Evolutionary conservation across 306 rosid genomes (phyloP).

Genomic region (Corylus avellana): DNA sequence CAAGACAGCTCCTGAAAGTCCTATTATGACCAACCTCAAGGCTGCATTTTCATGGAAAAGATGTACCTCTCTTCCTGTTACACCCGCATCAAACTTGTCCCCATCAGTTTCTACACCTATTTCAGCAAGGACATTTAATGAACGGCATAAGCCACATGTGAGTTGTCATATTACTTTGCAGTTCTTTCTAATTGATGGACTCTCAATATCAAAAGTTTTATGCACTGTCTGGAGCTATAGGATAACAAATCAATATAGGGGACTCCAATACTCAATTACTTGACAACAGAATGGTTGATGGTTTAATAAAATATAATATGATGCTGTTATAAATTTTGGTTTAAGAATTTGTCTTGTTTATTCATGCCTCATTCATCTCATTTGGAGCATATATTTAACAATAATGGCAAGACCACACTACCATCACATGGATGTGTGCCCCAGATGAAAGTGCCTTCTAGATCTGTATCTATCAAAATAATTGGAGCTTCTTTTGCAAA

Average conservation of each 20-base stretch:
- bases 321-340: not conserved
- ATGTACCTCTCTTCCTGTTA: constrained; percentile 86
- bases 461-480: not conserved
- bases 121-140: constrained; percentile 67
- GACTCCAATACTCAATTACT: constrained; percentile 3
- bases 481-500: not conserved
- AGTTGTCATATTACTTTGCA: constrained; percentile 32
- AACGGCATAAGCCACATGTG: constrained; percentile 61
- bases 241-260: not conserved
- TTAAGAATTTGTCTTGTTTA: not conserved
- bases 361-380: not conserved
- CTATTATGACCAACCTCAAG: constrained; percentile 42
- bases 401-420: constrained; percentile 15
- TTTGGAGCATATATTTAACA: constrained; percentile 9
- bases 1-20: constrained; percentile 50
- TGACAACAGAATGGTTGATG: not conserved
- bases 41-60: constrained; percentile 68
- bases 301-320: not conserved
- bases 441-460: constrained; percentile 1
- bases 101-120: constrained; percentile 65
- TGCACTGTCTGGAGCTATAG: not conserved
- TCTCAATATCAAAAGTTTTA: constrained; percentile 18
- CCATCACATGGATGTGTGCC: constrained; percentile 26
- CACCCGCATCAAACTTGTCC: constrained; percentile 64
- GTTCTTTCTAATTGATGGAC: constrained; percentile 18